A percentile compares a stretch with the other conserved stretches of the same genome.
phyloP scores from a whole-genome alignment of 2,329 filamentous ascomycete species.

The Talaromyces verruculosus region DNA sequence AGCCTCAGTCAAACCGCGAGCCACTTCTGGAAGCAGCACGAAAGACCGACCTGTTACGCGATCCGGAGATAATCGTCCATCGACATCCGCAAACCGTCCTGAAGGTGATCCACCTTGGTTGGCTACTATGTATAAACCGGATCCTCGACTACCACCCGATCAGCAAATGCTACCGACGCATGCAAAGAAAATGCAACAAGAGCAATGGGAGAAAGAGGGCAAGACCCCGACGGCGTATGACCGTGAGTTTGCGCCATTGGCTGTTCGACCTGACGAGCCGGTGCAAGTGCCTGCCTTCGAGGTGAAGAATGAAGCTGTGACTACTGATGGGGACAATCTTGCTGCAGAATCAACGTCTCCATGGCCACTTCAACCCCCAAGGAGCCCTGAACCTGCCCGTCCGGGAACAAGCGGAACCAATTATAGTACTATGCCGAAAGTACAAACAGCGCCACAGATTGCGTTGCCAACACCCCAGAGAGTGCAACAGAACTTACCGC shows the following conservation, averaged over 20 bases:
- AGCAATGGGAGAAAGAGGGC: slow-evolving; percentile 92
- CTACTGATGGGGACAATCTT: slow-evolving; percentile 7
- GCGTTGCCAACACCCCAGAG: slow-evolving; percentile 39
- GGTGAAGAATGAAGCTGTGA: slow-evolving; percentile 21
- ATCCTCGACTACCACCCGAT: slow-evolving; percentile 88
- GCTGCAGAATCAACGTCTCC: slow-evolving; percentile 14
- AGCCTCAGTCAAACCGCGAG: slow-evolving; percentile 33
- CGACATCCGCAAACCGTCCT: slow-evolving; percentile 64
- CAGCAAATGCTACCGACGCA: slow-evolving; percentile 95
- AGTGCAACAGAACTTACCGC: slow-evolving; percentile 44
- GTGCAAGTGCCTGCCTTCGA: slow-evolving; percentile 28
- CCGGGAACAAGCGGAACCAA: slow-evolving; percentile 49
- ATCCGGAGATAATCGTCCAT: slow-evolving; percentile 55
- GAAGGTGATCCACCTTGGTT: slow-evolving; percentile 97
- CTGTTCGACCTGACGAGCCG: slow-evolving; percentile 39
- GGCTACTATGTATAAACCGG: slow-evolving; percentile 90
- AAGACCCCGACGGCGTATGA: slow-evolving; percentile 84
- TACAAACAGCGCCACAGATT: slow-evolving; percentile 41
- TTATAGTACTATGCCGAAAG: slow-evolving; percentile 52
- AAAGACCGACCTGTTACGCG: slow-evolving; percentile 61
- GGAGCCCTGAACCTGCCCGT: slow-evolving; percentile 35
- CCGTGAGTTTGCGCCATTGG: slow-evolving; percentile 80
- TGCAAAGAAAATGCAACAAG: slow-evolving; percentile 84
- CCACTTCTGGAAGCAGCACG: slow-evolving; percentile 37
- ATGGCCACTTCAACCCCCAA: slow-evolving; percentile 34